Evolutionary conservation across 345 rosid species (phyloP), one percentile per base, ranked within the genome.

Genomic region (Clarkia xantiana): DNA sequence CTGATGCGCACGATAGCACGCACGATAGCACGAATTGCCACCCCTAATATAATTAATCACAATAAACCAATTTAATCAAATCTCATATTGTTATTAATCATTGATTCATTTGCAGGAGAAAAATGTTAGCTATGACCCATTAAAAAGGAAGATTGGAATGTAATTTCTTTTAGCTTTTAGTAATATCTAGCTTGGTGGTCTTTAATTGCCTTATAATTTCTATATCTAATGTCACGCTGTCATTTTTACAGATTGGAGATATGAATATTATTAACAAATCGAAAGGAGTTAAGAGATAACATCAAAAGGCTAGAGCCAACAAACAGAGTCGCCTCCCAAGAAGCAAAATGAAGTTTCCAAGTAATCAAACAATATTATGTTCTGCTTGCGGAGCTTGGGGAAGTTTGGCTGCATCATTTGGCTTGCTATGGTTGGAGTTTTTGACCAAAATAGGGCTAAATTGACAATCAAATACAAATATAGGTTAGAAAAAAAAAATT

Each of bases 231-330:
- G n/a, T n/a, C n/a, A n/a, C n/a, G n/a, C n/a, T n/a, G n/a, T n/a
- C n/a, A n/a, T n/a, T n/a, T n/a, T n/a, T 53, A 47, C 45, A 86
- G 94, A 17, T 86, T 51, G 81, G 76, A 38, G 83, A 81, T 4
- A 74, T 57, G 73, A 64, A 62, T 16, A 47, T 86, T 13, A 71
- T 72, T 3, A 62, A 86, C 78, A 84, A 76, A 53, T 60, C 87
- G 2, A 91, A 91, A 71, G 96, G 96, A 56, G 63, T 80, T 58
- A 93, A 93, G 77, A 80, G 99, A 76, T 96, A 93, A 64, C 78
- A 90, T 0, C 90, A 77, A 14, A 94, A 86, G 63, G 81, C 80
- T 11, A 87, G 78, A 66, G 49, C 51, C 73, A 81, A 76, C 61
- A 58, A 53, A 5, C n/a, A n/a, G 78, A 58, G 53, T 67, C 29